Evolutionary conservation across 179 eudicot genomes (phyloP).

Genomic region (Camellia oleifera): DNA sequence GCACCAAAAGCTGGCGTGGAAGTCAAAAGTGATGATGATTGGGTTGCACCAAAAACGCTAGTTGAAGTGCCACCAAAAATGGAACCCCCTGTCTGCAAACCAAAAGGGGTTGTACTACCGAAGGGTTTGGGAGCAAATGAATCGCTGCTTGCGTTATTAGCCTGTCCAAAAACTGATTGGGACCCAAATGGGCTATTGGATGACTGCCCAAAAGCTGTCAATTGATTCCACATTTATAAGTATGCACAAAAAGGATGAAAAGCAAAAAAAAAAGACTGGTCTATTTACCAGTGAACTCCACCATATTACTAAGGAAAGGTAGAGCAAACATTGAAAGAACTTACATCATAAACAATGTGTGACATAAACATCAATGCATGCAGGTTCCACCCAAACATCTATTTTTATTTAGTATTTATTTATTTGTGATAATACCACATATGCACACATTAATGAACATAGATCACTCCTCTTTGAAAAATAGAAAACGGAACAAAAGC

Average conservation of each 20-base stretch:
- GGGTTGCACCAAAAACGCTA: slow-evolving; percentile 80
- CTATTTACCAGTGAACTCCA: neutral
- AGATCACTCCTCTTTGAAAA: neutral
- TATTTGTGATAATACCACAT: neutral
- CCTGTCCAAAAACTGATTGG: slow-evolving; percentile 79
- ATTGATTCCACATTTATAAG: neutral
- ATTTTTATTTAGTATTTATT: neutral
- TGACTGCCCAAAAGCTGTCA: slow-evolving; percentile 91
- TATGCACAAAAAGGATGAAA: neutral
- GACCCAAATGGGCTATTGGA: slow-evolving; percentile 78
- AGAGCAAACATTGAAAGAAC: neutral
- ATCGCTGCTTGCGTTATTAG: slow-evolving; percentile 51
- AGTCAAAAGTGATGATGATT: slow-evolving; percentile 62
- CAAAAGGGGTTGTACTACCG: slow-evolving; percentile 72
- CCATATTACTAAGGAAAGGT: neutral
- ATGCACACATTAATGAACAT: neutral
- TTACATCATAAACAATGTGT: neutral
- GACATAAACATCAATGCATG: neutral
- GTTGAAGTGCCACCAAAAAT: slow-evolving; percentile 88
- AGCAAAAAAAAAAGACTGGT: neutral
- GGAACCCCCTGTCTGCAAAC: slow-evolving; percentile 79
- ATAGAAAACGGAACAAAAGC: neutral
- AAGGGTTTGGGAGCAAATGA: slow-evolving; percentile 86
- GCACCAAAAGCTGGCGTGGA: slow-evolving; percentile 77
- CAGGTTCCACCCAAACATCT: neutral